phyloP scores from a whole-genome alignment of 139 green algal species.

The Coelastrella sp. region DNA sequence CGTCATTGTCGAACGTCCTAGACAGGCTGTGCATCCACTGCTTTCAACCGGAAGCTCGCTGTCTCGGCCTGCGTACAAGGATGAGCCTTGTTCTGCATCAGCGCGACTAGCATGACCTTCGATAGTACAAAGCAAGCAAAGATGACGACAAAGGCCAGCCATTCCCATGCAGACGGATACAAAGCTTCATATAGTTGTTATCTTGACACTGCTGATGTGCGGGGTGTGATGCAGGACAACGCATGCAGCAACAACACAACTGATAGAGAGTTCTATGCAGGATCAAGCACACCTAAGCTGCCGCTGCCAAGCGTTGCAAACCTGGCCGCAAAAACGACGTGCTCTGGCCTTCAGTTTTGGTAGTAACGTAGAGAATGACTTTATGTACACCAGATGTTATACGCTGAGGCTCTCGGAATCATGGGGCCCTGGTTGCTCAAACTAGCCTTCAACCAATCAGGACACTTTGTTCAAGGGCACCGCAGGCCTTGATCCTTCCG shows the following conservation, averaged over 20 bases:
- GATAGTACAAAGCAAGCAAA: not conserved
- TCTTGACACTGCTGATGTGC: not conserved
- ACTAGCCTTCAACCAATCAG: constrained; percentile 5
- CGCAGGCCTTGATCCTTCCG: no score
- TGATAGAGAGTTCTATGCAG: not conserved
- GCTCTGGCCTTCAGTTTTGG: not conserved
- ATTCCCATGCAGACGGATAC: not conserved
- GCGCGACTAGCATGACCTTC: not conserved
- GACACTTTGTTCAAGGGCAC: not conserved
- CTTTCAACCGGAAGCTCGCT: not conserved
- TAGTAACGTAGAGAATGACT: not conserved
- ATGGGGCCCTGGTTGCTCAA: not conserved
- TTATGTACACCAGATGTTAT: not conserved
- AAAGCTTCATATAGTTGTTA: not conserved
- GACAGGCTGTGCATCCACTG: not conserved
- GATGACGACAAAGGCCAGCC: not conserved
- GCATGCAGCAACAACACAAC: not conserved
- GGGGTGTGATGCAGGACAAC: not conserved
- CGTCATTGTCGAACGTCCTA: not conserved
- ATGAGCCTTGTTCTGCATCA: not conserved
- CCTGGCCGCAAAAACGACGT: not conserved
- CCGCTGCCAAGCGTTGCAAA: not conserved
- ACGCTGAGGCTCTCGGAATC: not conserved
- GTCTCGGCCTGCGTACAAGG: not conserved
- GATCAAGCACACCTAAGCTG: not conserved